Evolutionary conservation across 345 rosid species (phyloP).

Genomic region (Barbarea vulgaris): DNA sequence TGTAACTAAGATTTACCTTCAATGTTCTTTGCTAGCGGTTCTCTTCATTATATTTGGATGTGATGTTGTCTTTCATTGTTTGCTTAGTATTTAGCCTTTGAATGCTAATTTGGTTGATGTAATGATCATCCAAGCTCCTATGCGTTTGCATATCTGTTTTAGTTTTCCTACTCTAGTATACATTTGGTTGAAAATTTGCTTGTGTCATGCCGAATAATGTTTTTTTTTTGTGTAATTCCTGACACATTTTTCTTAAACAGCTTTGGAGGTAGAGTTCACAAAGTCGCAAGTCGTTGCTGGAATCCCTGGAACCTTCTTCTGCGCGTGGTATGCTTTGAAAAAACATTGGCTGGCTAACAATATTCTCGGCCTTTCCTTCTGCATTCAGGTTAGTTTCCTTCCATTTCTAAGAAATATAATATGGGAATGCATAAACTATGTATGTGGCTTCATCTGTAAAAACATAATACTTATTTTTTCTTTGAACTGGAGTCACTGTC

Average conservation of each 20-base stretch:
- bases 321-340: conserved; percentile 97
- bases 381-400: conserved; percentile 86
- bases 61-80: neutral
- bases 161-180: conserved; percentile 23
- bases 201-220: conserved; percentile 49
- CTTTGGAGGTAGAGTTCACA: conserved; percentile 95
- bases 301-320: conserved; percentile 94
- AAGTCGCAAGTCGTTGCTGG: conserved; percentile 91
- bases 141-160: neutral
- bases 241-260: conserved; percentile 58
- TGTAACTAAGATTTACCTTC: conserved; percentile 31
- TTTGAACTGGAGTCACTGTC: neutral
- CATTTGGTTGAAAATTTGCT: conserved; percentile 39
- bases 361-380: conserved; percentile 88
- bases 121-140: neutral
- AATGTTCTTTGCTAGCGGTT: neutral
- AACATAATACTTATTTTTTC: neutral
- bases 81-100: neutral
- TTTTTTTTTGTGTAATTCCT: conserved; percentile 27
- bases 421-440: neutral
- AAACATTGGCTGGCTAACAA: conserved; percentile 99
- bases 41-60: conserved; percentile 1
- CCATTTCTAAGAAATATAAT: neutral
- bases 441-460: neutral
- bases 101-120: neutral